Conservation (phyloP, 2,329 filamentous ascomycete genomes). For the Akanthomyces uredinophilus region DNA sequence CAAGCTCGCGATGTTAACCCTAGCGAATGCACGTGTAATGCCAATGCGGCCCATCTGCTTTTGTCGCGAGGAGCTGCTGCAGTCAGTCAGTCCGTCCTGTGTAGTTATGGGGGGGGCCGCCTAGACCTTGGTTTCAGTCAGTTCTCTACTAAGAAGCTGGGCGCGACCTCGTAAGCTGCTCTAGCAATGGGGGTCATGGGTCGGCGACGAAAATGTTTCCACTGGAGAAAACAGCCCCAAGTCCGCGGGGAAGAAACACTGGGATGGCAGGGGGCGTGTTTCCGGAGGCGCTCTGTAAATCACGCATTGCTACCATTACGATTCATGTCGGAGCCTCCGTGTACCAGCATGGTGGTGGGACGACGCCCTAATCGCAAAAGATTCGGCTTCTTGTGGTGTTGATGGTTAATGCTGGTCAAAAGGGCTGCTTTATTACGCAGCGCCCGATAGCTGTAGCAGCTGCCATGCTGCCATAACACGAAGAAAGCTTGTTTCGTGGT, state of each 20-base stretch:
- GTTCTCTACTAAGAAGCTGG: slow-evolving; percentile 3
- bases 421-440: not conserved
- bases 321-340: slow-evolving; percentile 7
- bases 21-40: not conserved
- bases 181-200: no score
- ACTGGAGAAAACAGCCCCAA: not conserved
- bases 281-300: not conserved
- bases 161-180: not conserved
- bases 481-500: not conserved
- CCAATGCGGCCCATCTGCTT: not conserved
- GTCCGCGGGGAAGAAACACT: slow-evolving; percentile 6
- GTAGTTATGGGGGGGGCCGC: no score
- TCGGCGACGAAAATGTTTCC: not conserved
- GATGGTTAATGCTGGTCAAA: not conserved
- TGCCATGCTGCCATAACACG: not conserved
- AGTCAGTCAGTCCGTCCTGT: no score
- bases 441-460: no score
- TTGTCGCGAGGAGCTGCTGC: not conserved
- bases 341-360: not conserved
- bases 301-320: slow-evolving; percentile 3
- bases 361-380: not conserved
- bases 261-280: not conserved
- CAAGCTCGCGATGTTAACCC: not conserved
- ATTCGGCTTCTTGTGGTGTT: not conserved
- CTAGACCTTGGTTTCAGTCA: not conserved